A percentile compares a stretch with the other conserved stretches of the same genome.
These are phyloP conservation scores for Neurospora terricola DNA, from an alignment of 495 filamentous ascomycete species.

Conservation along the genomic window DNA sequence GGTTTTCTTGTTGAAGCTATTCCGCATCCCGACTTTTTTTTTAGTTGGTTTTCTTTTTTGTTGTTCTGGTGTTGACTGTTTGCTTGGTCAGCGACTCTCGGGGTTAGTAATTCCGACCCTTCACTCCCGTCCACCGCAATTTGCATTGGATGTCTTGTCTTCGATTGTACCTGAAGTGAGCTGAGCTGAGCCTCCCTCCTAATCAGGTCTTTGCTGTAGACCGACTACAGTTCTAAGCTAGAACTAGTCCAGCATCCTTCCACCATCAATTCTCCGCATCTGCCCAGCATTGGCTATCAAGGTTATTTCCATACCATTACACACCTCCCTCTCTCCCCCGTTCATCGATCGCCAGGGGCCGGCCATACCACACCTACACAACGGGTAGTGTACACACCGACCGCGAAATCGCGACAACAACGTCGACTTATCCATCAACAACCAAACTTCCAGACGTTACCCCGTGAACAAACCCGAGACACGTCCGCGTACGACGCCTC, in stretches of 20 bases:
- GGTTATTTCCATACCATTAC: background rate
- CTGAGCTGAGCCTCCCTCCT: background rate
- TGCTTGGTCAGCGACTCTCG: constrained; percentile 1
- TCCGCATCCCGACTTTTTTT: constrained; percentile 3
- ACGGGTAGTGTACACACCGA: background rate
- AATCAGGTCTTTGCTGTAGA: background rate
- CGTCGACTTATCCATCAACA: background rate
- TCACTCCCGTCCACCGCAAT: background rate
- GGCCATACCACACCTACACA: background rate
- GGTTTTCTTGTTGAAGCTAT: background rate
- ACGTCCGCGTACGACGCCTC: background rate
- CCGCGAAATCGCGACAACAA: background rate
- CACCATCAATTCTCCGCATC: background rate
- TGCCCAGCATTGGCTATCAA: background rate
- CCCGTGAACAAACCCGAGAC: background rate
- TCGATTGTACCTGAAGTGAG: background rate
- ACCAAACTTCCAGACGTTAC: background rate
- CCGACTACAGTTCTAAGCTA: constrained; percentile 1
- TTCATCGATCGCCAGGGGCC: background rate
- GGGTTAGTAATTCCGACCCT: background rate
- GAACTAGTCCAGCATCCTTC: background rate
- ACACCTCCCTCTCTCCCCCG: background rate
- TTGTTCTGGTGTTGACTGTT: constrained; percentile 4
- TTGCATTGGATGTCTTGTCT: background rate
- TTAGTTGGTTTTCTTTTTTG: background rate